phyloP scores from a whole-genome alignment of 106 monocot species.

The Dendrobium nobile region DNA sequence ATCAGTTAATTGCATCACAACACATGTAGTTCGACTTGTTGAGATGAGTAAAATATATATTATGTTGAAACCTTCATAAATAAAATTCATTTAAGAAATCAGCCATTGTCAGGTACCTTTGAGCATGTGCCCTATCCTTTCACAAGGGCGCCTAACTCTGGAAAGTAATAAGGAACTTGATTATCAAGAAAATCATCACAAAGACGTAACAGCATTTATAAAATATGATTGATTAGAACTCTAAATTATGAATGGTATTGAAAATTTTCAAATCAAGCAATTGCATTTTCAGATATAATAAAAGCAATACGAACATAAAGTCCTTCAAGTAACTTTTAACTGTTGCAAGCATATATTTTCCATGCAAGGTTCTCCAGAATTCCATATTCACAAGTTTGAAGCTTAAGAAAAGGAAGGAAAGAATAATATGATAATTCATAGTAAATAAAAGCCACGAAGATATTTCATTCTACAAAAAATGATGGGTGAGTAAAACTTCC shows the following conservation, averaged over 20 bases:
- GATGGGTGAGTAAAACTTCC: neutral
- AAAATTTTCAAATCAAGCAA: neutral
- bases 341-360: neutral
- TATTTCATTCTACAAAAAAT: neutral
- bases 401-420: neutral
- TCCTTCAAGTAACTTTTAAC: neutral
- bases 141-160: neutral
- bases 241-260: neutral
- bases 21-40: too few species aligned
- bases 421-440: neutral
- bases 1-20: too few species aligned
- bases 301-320: neutral
- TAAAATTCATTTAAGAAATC: neutral
- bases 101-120: neutral
- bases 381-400: neutral
- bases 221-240: neutral
- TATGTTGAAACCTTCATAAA: neutral
- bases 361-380: neutral
- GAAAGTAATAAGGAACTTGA: neutral
- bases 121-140: constrained; percentile 2
- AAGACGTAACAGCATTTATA: neutral
- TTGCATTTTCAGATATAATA: neutral
- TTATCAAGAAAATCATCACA: neutral
- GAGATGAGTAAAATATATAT: neutral
- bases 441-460: neutral